These are phyloP conservation scores for Rutstroemia sp. DNA, from an alignment of 2,329 filamentous ascomycete genomes.

Conservation along the genomic window DNA sequence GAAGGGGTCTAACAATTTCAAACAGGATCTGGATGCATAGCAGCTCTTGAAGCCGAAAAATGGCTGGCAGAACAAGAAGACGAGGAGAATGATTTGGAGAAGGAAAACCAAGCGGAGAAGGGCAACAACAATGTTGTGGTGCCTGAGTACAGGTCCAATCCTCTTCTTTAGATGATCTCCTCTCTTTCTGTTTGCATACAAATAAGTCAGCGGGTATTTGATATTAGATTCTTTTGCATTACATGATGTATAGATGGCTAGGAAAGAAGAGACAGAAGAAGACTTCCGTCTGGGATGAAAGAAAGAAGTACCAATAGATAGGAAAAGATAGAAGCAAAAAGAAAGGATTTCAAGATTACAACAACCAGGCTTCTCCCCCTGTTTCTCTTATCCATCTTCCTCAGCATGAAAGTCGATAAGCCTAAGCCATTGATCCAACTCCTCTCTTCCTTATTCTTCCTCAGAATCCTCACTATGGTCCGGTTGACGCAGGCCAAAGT, in stretches of 20 bases:
- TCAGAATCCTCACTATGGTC: too few relatives aligned
- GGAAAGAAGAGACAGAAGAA: not conserved
- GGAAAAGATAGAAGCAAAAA: not conserved
- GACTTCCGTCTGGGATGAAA: not conserved
- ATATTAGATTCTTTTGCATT: not conserved
- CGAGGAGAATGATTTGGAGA: slow-evolving; percentile 28
- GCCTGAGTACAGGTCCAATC: slow-evolving; percentile 57
- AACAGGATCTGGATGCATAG: slow-evolving; percentile 84
- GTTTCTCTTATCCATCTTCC: too few relatives aligned
- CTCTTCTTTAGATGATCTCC: slow-evolving; percentile 42
- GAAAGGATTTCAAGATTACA: not conserved
- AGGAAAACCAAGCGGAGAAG: slow-evolving; percentile 34
- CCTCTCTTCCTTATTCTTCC: too few relatives aligned
- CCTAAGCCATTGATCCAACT: too few relatives aligned
- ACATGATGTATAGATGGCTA: not conserved
- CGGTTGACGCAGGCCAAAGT: too few relatives aligned
- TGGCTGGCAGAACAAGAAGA: slow-evolving; percentile 62
- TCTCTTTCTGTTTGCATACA: not conserved
- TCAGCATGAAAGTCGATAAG: too few relatives aligned
- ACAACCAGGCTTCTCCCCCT: too few relatives aligned
- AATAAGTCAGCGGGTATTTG: not conserved
- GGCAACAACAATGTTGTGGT: slow-evolving; percentile 46
- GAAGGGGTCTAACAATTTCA: not conserved
- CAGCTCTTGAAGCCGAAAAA: slow-evolving; percentile 92
- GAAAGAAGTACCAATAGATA: not conserved